Base-by-base conservation (phyloP, 2,329 filamentous ascomycete genomes). In the Teratosphaeriaceae sp. region DNA sequence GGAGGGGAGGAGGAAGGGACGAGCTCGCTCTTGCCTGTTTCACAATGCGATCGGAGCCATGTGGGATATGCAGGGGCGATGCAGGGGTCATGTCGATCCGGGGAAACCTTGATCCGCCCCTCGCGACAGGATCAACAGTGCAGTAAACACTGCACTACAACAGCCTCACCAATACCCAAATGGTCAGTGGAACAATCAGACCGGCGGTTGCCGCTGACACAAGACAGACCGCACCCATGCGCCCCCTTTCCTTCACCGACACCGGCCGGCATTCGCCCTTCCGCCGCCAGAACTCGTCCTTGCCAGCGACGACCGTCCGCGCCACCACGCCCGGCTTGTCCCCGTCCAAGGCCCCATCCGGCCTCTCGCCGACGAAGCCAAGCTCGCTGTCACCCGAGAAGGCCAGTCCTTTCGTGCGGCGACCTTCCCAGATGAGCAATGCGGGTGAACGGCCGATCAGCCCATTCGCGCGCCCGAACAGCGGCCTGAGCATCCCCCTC, bases 261-360 rank as follows among this genome's bases (percentile, higher is more conserved):
- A 22, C 45, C n/a, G 53, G 45, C 38, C 52, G 60, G 38, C 56
- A 63, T 49, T 62, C 60, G 24, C 60, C 62, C 1, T 65, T 62
- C 44, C 50, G 50, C 18, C 53, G 59, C n/a, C 57, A 60, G 42
- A 57, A 58, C 52, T 60, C 49, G 35, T 50, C 45, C n/a, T 60
- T 50, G 29, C 56, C 55, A 45, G 53, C 54, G 36, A 8, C 24
- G 20, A 55, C 51, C 23, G 42, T 48, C 19, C 49, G 52, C 13
- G 62, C 60, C 21, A 56, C 58, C n/a, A 68, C 67, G 11, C 64
- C 67, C 4, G 63, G 54, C 37, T 59, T 55, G 37, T 70, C 68
- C 29, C 66, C 66, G 16, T 57, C 65, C 12, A 69, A 70, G 40
- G 31, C 43, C 7, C 31, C 45, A 9, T 48, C 55, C 15, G 41